Evolutionary conservation across 106 monocot genomes (phyloP).

Genomic region (Gastrodia elata): DNA sequence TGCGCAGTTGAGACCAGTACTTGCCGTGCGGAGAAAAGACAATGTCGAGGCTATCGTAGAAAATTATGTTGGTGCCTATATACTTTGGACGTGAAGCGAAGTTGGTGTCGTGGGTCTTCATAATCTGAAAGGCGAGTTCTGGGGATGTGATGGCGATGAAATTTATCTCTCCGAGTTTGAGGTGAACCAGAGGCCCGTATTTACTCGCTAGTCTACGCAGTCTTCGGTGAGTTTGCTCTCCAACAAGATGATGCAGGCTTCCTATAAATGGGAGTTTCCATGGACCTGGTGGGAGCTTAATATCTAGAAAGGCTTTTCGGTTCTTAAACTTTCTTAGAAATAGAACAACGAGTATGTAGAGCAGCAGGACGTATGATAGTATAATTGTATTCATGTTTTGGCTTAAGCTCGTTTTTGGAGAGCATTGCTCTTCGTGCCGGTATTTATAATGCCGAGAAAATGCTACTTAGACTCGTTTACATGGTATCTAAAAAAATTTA

Average conservation of each 20-base stretch:
- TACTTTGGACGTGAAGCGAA: neutral
- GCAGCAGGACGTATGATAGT: too few relatives aligned
- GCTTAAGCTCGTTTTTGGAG: too few relatives aligned
- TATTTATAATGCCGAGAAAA: too few relatives aligned
- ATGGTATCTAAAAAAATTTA: too few relatives aligned
- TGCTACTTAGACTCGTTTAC: too few relatives aligned
- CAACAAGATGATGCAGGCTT: slow-evolving; percentile 16
- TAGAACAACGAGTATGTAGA: neutral
- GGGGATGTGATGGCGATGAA: slow-evolving; percentile 2
- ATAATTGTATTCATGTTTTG: too few relatives aligned
- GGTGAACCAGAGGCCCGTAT: slow-evolving; percentile 14
- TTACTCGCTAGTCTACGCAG: slow-evolving; percentile 1
- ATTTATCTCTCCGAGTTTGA: slow-evolving; percentile 15
- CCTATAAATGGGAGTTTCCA: slow-evolving; percentile 15
- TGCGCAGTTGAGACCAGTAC: slow-evolving; percentile 3
- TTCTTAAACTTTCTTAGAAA: neutral
- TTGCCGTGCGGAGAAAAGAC: neutral
- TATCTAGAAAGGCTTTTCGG: neutral
- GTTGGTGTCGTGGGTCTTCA: slow-evolving; percentile 15
- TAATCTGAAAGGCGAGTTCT: slow-evolving; percentile 8
- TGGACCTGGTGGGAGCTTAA: slow-evolving; percentile 13
- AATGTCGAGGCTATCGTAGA: neutral
- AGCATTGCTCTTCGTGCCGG: too few relatives aligned
- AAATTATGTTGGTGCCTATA: neutral
- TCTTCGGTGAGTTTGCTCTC: neutral